Evolutionary conservation across 306 rosid species (phyloP).

Genomic region (Ammopiptanthus mongolicus): DNA sequence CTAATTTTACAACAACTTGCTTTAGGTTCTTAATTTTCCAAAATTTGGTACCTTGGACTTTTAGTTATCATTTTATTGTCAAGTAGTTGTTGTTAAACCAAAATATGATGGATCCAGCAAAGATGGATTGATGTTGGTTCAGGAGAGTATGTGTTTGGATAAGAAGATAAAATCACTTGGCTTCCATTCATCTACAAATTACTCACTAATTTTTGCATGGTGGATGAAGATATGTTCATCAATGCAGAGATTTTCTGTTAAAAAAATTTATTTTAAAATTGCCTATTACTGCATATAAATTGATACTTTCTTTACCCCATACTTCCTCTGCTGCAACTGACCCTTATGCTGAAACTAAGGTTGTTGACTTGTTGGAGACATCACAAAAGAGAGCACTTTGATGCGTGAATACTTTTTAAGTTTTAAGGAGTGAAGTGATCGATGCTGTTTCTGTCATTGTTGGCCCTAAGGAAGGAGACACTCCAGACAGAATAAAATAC

Average conservation of each 20-base stretch:
- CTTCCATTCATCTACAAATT: not conserved
- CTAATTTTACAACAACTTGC: not conserved
- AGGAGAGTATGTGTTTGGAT: not conserved
- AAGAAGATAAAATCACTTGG: constrained; percentile 2
- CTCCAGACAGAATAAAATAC: constrained; percentile 93
- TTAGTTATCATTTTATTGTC: not conserved
- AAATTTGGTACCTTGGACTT: not conserved
- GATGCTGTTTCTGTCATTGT: constrained; percentile 86
- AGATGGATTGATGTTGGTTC: too few species aligned
- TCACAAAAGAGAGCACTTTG: constrained; percentile 74
- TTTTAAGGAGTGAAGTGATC: constrained; percentile 84
- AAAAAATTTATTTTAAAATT: constrained; percentile 8
- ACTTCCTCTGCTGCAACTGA: too few species aligned
- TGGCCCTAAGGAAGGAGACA: constrained; percentile 97
- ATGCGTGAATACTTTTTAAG: constrained; percentile 64
- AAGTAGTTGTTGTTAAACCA: not conserved
- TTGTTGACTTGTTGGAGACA: constrained; percentile 74
- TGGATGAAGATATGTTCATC: constrained; percentile 5
- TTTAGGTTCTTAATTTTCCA: not conserved
- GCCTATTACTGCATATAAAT: not conserved
- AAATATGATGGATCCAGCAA: not conserved
- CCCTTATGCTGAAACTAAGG: too few species aligned
- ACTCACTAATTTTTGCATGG: not conserved
- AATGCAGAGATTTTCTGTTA: not conserved
- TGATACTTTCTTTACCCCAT: not conserved